phyloP scores from a whole-genome alignment of 2,329 filamentous ascomycete species.

The Corinectria fuckeliana region DNA sequence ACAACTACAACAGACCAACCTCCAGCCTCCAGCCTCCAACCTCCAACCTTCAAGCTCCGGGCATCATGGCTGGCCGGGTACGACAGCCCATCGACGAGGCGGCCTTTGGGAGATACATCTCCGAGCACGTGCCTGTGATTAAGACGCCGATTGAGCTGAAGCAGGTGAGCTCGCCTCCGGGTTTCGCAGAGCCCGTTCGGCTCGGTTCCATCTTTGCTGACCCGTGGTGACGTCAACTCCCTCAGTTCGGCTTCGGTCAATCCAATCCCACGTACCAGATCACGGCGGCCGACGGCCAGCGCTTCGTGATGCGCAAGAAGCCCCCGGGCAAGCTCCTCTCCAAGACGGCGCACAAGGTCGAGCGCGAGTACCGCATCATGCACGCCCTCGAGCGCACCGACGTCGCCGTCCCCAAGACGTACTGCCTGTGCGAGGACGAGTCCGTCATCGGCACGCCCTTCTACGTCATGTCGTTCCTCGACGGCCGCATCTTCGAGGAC shows the following conservation, averaged over 20 bases:
- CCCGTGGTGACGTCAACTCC: slow-evolving; percentile 2
- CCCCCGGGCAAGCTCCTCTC: slow-evolving; percentile 93
- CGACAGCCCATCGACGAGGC: slow-evolving; percentile 88
- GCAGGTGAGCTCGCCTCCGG: slow-evolving; percentile 78
- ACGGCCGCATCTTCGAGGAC: slow-evolving; percentile 93
- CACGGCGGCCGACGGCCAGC: slow-evolving; percentile 70
- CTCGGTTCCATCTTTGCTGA: too few species aligned
- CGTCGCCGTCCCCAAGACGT: slow-evolving; percentile 84
- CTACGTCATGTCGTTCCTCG: slow-evolving; percentile 96
- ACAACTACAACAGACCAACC: too few species aligned
- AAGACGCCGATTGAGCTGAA: slow-evolving; percentile 84
- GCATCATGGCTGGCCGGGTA: slow-evolving; percentile 79
- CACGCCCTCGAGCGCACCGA: slow-evolving; percentile 79
- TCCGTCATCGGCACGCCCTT: slow-evolving; percentile 86
- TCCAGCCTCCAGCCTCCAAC: background rate
- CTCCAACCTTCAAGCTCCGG: background rate
- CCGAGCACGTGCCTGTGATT: slow-evolving; percentile 80
- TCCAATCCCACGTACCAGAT: slow-evolving; percentile 97
- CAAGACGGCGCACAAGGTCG: slow-evolving; percentile 93
- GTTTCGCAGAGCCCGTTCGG: too few species aligned
- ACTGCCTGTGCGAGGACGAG: slow-evolving; percentile 85
- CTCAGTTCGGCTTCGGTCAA: slow-evolving; percentile 93
- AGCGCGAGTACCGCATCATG: slow-evolving; percentile 92
- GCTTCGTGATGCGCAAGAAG: slow-evolving; percentile 96
- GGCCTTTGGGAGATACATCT: slow-evolving; percentile 80